A percentile compares a stretch with the other conserved stretches of the same genome.
Evolutionary conservation across 2,329 filamentous ascomycete genomes (phyloP).

Genomic region (Teratosphaeria gauchensis): DNA sequence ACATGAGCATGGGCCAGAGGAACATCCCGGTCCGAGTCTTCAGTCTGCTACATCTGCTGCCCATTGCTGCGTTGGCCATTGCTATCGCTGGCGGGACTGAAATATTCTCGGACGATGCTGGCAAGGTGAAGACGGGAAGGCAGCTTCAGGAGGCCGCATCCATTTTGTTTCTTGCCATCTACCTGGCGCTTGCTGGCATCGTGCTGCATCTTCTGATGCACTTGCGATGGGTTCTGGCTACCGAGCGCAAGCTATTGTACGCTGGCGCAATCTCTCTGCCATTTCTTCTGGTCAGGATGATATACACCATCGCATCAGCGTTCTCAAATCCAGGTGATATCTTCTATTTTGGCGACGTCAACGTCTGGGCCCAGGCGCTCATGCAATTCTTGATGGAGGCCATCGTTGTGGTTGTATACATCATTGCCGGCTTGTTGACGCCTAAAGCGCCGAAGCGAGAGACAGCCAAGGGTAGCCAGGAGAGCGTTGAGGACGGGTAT

Average conservation of each 20-base stretch:
- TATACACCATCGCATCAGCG: conserved; percentile 20
- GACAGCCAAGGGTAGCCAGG: neutral
- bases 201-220: conserved; percentile 7
- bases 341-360: conserved; percentile 12
- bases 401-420: conserved; percentile 12
- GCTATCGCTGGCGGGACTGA: conserved; percentile 18
- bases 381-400: conserved; percentile 23
- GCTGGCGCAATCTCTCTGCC: conserved; percentile 18
- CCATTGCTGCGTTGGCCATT: conserved; percentile 15
- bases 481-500: neutral
- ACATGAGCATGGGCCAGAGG: conserved; percentile 10
- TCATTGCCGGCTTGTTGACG: conserved; percentile 13
- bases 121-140: conserved; percentile 5
- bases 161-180: conserved; percentile 16
- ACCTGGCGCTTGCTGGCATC: conserved; percentile 11
- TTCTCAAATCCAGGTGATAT: conserved; percentile 11
- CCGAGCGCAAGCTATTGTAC: conserved; percentile 12
- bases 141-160: conserved; percentile 10
- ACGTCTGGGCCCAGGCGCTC: conserved; percentile 14
- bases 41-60: conserved; percentile 13
- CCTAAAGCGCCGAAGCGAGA: conserved; percentile 8
- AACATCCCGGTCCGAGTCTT: conserved; percentile 9
- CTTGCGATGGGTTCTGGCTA: conserved; percentile 3
- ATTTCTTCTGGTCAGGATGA: conserved; percentile 26
- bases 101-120: neutral